phyloP scores from a whole-genome alignment of 306 rosid genomes.

The Acacia melanoxylon region DNA sequence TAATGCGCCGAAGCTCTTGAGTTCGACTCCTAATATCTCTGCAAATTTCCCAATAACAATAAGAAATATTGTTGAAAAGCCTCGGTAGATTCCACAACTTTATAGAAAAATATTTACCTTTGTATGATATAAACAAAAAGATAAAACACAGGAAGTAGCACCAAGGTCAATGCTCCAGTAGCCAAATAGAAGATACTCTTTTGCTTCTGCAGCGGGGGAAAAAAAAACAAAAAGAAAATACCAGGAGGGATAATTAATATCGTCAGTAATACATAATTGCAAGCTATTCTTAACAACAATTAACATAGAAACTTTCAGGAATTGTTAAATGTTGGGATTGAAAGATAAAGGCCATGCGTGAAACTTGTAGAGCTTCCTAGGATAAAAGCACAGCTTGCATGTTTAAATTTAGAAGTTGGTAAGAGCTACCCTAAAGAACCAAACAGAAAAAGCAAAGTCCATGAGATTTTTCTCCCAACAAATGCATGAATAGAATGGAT shows the following conservation, averaged over 20 bases:
- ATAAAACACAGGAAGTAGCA: constrained; percentile 93
- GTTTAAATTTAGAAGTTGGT: constrained; percentile 20
- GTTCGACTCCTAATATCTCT: constrained; percentile 70
- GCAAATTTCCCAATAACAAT: constrained; percentile 34
- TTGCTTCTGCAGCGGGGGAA: constrained; percentile 56
- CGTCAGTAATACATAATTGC: background rate
- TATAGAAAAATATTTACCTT: constrained; percentile 49
- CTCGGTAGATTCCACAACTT: constrained; percentile 1
- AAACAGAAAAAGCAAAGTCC: constrained; percentile 16
- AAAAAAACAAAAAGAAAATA: constrained; percentile 17
- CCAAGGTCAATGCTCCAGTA: constrained; percentile 69
- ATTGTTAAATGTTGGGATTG: constrained; percentile 16
- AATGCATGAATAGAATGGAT: constrained; percentile 28
- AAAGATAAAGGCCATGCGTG: constrained; percentile 18
- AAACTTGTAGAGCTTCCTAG: constrained; percentile 14
- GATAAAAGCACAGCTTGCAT: constrained; percentile 5
- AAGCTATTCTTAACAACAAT: background rate
- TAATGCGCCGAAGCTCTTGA: constrained; percentile 79
- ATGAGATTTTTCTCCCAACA: background rate
- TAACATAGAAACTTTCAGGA: constrained; percentile 18
- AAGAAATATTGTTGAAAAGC: constrained; percentile 18
- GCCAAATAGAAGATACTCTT: constrained; percentile 70
- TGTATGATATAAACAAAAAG: constrained; percentile 75
- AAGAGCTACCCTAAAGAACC: constrained; percentile 29
- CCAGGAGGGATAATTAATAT: constrained; percentile 15